phyloP scores from a whole-genome alignment of 306 rosid species.

The Amphicarpaea edgeworthii region DNA sequence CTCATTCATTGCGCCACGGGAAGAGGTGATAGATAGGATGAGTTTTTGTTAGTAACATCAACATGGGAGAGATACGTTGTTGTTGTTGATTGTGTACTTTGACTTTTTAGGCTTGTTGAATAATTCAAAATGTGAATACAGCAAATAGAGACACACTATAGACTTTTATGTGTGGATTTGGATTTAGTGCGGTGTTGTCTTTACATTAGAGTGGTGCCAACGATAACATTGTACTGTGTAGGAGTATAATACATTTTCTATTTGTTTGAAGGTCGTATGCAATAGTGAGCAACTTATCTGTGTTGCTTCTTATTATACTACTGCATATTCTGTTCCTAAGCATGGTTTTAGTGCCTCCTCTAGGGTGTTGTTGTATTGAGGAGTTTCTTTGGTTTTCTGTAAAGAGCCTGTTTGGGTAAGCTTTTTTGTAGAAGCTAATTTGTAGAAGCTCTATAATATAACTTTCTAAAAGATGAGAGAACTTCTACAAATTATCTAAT shows the following conservation, averaged over 20 bases:
- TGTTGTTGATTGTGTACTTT: background rate
- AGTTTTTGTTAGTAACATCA: background rate
- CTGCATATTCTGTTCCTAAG: background rate
- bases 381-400: conserved; percentile 32
- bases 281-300: background rate
- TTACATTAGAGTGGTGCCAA: background rate
- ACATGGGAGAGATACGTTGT: background rate
- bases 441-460: too few species aligned
- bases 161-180: background rate
- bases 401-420: too few species aligned
- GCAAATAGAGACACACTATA: background rate
- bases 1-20: background rate
- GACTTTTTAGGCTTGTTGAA: background rate
- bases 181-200: background rate
- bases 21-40: background rate
- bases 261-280: background rate
- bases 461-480: too few species aligned
- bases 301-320: background rate
- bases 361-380: background rate
- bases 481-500: too few species aligned
- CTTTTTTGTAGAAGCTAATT: too few species aligned
- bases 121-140: background rate
- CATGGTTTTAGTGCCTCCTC: background rate
- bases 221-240: background rate
- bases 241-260: background rate